Evolutionary conservation across 768 basidiomycete species (phyloP).

Genomic region (Epithele typhae): DNA sequence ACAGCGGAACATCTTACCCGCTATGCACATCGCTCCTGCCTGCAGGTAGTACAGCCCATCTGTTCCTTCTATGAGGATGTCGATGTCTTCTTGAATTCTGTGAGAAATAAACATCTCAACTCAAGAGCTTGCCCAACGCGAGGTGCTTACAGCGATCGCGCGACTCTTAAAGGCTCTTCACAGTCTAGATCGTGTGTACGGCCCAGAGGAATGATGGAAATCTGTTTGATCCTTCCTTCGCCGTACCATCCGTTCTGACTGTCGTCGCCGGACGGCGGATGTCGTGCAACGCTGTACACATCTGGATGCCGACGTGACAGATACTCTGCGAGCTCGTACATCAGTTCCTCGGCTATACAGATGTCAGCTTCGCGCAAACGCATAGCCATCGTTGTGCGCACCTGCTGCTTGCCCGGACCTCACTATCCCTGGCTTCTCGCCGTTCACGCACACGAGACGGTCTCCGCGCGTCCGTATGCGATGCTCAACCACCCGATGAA

Average conservation of each 20-base stretch:
- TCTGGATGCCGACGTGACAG: slow-evolving; percentile 57
- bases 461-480: slow-evolving; percentile 50
- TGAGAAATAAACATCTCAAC: too few relatives aligned
- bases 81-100: slow-evolving; percentile 21
- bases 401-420: slow-evolving; percentile 16
- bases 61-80: slow-evolving; percentile 28
- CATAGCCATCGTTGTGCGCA: background rate
- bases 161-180: slow-evolving; percentile 56
- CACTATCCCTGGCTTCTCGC: slow-evolving; percentile 37
- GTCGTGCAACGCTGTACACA: slow-evolving; percentile 48
- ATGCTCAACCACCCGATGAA: slow-evolving; percentile 54
- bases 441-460: slow-evolving; percentile 44
- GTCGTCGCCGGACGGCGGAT: slow-evolving; percentile 15
- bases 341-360: slow-evolving; percentile 56
- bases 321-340: slow-evolving; percentile 67
- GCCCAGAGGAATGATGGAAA: slow-evolving; percentile 47
- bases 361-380: background rate
- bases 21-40: slow-evolving; percentile 62
- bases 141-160: slow-evolving; percentile 52
- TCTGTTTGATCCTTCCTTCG: slow-evolving; percentile 43
- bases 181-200: slow-evolving; percentile 47
- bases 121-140: too few relatives aligned
- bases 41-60: slow-evolving; percentile 75
- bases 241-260: slow-evolving; percentile 33
- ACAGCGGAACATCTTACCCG: slow-evolving; percentile 39